phyloP scores from a whole-genome alignment of 306 rosid genomes.

The Sicyos edulis region DNA sequence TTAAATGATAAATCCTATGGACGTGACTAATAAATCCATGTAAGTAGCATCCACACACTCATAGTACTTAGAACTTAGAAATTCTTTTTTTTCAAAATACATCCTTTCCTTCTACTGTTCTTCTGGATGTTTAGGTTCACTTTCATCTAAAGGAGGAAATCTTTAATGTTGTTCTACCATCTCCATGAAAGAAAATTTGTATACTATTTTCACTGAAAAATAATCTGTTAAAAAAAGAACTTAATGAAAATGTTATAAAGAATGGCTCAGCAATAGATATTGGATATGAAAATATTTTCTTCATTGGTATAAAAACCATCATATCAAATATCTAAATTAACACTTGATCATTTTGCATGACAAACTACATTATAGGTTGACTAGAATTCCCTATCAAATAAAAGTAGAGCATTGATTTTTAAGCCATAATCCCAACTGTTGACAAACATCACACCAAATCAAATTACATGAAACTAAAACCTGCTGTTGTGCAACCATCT shows the following conservation, averaged over 20 bases:
- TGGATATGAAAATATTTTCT: neutral
- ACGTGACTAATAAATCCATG: no score
- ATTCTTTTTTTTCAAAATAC: neutral
- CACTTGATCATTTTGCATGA: neutral
- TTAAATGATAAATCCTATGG: no score
- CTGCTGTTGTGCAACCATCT: conserved; percentile 85
- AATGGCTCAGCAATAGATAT: neutral
- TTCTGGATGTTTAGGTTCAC: no score
- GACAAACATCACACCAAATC: neutral
- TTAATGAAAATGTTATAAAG: neutral
- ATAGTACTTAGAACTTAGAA: neutral
- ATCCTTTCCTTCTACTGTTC: neutral
- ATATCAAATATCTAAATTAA: neutral
- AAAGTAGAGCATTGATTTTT: neutral
- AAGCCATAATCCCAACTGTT: neutral
- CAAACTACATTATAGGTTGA: conserved; percentile 17
- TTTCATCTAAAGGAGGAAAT: no score
- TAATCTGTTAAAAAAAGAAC: neutral
- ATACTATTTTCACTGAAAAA: neutral
- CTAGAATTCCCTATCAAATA: conserved; percentile 75
- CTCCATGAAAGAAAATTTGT: neutral
- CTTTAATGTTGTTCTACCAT: neutral
- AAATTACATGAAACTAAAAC: conserved; percentile 24
- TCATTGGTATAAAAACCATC: neutral
- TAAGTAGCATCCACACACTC: no score